phyloP scores from a whole-genome alignment of 768 basidiomycete species.

The Hypsizygus marmoreus region DNA sequence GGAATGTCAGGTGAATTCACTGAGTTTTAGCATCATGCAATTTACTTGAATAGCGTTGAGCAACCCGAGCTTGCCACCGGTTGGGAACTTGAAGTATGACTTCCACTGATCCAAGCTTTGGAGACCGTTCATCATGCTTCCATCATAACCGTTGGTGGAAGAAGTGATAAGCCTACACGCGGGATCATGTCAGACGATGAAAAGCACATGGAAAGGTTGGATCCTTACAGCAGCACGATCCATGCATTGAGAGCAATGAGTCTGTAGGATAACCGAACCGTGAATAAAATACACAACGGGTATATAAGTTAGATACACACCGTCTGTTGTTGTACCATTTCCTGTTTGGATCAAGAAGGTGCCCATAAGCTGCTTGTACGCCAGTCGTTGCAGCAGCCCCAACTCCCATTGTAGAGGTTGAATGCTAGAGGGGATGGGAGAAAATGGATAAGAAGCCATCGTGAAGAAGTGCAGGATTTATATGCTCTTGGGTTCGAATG shows the following conservation, averaged over 20 bases:
- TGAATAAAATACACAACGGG: neutral
- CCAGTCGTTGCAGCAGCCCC: slow-evolving; percentile 44
- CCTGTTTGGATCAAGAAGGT: slow-evolving; percentile 63
- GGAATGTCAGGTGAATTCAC: neutral
- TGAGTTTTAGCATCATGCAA: slow-evolving; percentile 3
- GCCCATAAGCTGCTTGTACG: slow-evolving; percentile 40
- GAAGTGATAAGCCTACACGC: slow-evolving; percentile 77
- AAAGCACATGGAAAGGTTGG: neutral
- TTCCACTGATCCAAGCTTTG: slow-evolving; percentile 70
- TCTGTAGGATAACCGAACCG: slow-evolving; percentile 30
- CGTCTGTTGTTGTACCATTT: slow-evolving; percentile 81
- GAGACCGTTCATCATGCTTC: slow-evolving; percentile 80
- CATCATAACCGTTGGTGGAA: slow-evolving; percentile 76
- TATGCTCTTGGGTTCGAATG: slow-evolving; percentile 24
- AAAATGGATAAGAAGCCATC: slow-evolving; percentile 31
- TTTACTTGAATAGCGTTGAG: slow-evolving; percentile 75
- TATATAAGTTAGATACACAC: slow-evolving; percentile 27
- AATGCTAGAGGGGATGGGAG: slow-evolving; percentile 23
- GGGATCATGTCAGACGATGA: neutral
- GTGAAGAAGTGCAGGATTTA: slow-evolving; percentile 32
- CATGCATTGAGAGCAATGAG: slow-evolving; percentile 66
- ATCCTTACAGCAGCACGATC: slow-evolving; percentile 64
- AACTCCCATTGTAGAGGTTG: slow-evolving; percentile 51
- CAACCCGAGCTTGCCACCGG: slow-evolving; percentile 59
- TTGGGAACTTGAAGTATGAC: slow-evolving; percentile 59